These are phyloP conservation scores for Eutrema japonicum DNA, from an alignment of 345 rosid genomes.

Conservation along the genomic window DNA sequence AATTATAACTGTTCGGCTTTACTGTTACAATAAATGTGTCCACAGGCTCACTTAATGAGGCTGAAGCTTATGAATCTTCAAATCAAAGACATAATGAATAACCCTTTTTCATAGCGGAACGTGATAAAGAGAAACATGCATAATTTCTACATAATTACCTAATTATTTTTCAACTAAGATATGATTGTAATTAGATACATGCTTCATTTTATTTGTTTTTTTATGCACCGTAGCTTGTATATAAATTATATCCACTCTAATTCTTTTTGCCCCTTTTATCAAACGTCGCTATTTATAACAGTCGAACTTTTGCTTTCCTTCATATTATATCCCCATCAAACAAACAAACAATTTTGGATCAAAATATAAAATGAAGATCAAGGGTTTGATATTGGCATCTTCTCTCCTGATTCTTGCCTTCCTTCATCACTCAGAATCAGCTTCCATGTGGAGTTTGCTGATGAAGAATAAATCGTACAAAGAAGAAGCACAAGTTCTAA, in stretches of 20 bases:
- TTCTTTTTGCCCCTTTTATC: slow-evolving; percentile 41
- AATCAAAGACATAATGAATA: slow-evolving; percentile 33
- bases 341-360: slow-evolving; percentile 21
- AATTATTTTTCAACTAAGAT: slow-evolving; percentile 21
- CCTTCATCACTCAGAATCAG: slow-evolving; percentile 36
- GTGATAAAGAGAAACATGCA: slow-evolving; percentile 32
- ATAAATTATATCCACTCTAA: slow-evolving; percentile 28
- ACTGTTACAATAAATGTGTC: slow-evolving; percentile 44
- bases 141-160: slow-evolving; percentile 41
- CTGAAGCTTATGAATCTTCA: slow-evolving; percentile 36
- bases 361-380: slow-evolving; percentile 37
- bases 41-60: slow-evolving; percentile 41
- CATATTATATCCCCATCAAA: slow-evolving; percentile 18
- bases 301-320: slow-evolving; percentile 20
- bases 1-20: slow-evolving; percentile 38
- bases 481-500: slow-evolving; percentile 18
- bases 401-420: slow-evolving; percentile 35
- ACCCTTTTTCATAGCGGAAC: slow-evolving; percentile 5
- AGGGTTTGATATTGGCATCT: slow-evolving; percentile 33
- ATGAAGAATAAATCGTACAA: slow-evolving; percentile 30
- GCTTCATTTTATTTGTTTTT: neutral
- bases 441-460: slow-evolving; percentile 36
- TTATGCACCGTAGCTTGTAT: slow-evolving; percentile 29
- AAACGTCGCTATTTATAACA: slow-evolving; percentile 42
- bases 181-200: neutral